These are phyloP conservation scores for Nothophaeocryptopus gaeumannii DNA, from an alignment of 2,329 filamentous ascomycete species.

Conservation along the genomic window DNA sequence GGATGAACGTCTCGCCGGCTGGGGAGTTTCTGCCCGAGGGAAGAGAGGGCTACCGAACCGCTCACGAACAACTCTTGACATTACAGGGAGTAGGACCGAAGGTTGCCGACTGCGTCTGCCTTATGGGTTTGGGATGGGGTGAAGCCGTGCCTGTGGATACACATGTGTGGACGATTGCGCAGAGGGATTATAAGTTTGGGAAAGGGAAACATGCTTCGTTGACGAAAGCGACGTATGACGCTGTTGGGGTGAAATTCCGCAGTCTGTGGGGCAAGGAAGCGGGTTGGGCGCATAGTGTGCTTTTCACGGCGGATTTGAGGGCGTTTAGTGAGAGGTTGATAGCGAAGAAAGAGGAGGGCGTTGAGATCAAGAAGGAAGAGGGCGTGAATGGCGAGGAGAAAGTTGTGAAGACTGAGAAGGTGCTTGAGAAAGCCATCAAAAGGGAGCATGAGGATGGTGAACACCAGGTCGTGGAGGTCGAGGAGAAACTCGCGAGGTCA, in stretches of 20 bases:
- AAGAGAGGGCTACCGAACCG: slow-evolving; percentile 68
- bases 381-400: slow-evolving; percentile 30
- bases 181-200: slow-evolving; percentile 90
- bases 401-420: slow-evolving; percentile 34
- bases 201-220: slow-evolving; percentile 79
- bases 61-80: slow-evolving; percentile 74
- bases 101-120: slow-evolving; percentile 91
- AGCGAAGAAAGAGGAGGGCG: slow-evolving; percentile 40
- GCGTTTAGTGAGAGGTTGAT: slow-evolving; percentile 71
- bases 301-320: slow-evolving; percentile 89
- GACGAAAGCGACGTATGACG: slow-evolving; percentile 84
- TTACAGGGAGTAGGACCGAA: slow-evolving; percentile 93
- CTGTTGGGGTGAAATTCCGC: slow-evolving; percentile 86
- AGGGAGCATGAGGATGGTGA: slow-evolving; percentile 39
- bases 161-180: slow-evolving; percentile 97
- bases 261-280: slow-evolving; percentile 88
- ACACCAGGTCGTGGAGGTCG: slow-evolving; percentile 39
- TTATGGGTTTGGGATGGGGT: slow-evolving; percentile 95
- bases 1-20: slow-evolving; percentile 43
- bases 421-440: slow-evolving; percentile 41
- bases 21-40: slow-evolving; percentile 51
- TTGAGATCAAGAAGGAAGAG: slow-evolving; percentile 37
- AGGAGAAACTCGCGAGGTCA: slow-evolving; percentile 38
- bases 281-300: slow-evolving; percentile 94
- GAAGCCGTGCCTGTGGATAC: slow-evolving; percentile 96